phyloP scores from a whole-genome alignment of 1,284 basidiomycete species.

The Rhodotorula sp. region DNA sequence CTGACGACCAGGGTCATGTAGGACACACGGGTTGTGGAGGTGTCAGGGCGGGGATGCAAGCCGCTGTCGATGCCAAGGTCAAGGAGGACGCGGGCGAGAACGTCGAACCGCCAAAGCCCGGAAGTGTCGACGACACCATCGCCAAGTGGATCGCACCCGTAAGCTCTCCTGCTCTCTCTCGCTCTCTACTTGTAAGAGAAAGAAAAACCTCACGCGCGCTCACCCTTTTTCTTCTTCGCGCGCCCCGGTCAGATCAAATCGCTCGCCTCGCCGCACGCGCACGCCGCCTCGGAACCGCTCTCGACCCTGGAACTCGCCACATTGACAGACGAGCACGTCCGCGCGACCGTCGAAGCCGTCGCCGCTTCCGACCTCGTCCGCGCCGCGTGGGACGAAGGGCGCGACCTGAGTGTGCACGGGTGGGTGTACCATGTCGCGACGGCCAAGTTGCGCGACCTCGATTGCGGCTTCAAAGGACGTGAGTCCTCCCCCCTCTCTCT shows the following conservation, averaged over 20 bases:
- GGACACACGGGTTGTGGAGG: slow-evolving; percentile 53
- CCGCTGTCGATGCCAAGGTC: slow-evolving; percentile 21
- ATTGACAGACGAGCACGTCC: slow-evolving; percentile 73
- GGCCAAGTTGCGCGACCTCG: slow-evolving; percentile 70
- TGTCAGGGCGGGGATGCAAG: slow-evolving; percentile 49
- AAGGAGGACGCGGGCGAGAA: slow-evolving; percentile 15
- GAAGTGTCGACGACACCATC: slow-evolving; percentile 26
- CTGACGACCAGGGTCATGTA: slow-evolving; percentile 1
- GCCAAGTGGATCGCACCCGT: slow-evolving; percentile 40
- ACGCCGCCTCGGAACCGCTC: slow-evolving; percentile 23
- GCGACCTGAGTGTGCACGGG: slow-evolving; percentile 68
- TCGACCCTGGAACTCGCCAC: slow-evolving; percentile 49
- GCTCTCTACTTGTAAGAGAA: too few relatives aligned
- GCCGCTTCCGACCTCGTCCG: slow-evolving; percentile 62
- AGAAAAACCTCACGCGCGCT: neutral
- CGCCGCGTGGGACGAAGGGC: slow-evolving; percentile 64
- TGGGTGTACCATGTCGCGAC: slow-evolving; percentile 76
- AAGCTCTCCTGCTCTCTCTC: neutral
- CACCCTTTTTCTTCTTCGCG: neutral
- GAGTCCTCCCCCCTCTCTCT: neutral
- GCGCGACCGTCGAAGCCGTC: slow-evolving; percentile 70
- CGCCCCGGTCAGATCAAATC: slow-evolving; percentile 26
- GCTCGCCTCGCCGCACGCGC: slow-evolving; percentile 12
- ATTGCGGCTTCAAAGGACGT: slow-evolving; percentile 50
- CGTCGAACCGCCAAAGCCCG: slow-evolving; percentile 10